Percentiles rank a stretch among this genome's conserved stretches.
These are phyloP conservation scores for Fusarium mexicanum DNA, from an alignment of 2,329 filamentous ascomycete species.

Conservation along the genomic window DNA sequence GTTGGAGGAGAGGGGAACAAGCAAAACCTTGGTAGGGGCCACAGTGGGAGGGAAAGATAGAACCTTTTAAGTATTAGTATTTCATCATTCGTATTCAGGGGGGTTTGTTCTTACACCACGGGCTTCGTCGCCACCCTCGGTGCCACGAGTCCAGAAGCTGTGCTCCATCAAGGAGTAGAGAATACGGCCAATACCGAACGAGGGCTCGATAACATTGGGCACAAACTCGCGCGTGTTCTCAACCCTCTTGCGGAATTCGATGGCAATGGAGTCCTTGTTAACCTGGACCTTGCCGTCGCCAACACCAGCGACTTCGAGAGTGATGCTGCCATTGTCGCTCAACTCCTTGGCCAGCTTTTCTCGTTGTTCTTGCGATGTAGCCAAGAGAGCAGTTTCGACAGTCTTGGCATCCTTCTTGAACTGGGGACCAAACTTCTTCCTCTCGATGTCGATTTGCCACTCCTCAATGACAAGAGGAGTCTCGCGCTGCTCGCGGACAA, in stretches of 20 bases:
- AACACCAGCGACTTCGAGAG: conserved; percentile 75
- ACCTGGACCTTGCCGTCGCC: conserved; percentile 80
- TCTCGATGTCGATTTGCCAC: conserved; percentile 88
- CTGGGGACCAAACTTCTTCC: conserved; percentile 93
- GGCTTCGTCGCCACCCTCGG: conserved; percentile 72
- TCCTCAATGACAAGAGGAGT: conserved; percentile 84
- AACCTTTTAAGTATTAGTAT: conserved; percentile 52
- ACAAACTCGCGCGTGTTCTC: conserved; percentile 92
- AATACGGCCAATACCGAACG: conserved; percentile 95
- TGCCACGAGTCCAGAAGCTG: conserved; percentile 86
- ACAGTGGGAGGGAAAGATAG: conserved; percentile 69
- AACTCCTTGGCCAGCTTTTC: conserved; percentile 82
- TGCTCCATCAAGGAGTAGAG: conserved; percentile 95
- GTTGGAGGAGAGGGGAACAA: conserved; percentile 88
- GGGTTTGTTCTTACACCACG: conserved; percentile 79
- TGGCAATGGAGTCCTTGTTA: conserved; percentile 79
- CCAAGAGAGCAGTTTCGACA: conserved; percentile 81
- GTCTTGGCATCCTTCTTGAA: conserved; percentile 95
- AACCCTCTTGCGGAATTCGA: conserved; percentile 83
- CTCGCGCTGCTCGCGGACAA: conserved; percentile 83
- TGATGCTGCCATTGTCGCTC: conserved; percentile 76
- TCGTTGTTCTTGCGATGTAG: conserved; percentile 80
- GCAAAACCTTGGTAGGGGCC: conserved; percentile 94
- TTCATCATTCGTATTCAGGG: not conserved
- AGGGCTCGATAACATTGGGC: conserved; percentile 96